Evolutionary conservation across 495 filamentous ascomycete genomes (phyloP).

Genomic region (Tuber calosporum): DNA sequence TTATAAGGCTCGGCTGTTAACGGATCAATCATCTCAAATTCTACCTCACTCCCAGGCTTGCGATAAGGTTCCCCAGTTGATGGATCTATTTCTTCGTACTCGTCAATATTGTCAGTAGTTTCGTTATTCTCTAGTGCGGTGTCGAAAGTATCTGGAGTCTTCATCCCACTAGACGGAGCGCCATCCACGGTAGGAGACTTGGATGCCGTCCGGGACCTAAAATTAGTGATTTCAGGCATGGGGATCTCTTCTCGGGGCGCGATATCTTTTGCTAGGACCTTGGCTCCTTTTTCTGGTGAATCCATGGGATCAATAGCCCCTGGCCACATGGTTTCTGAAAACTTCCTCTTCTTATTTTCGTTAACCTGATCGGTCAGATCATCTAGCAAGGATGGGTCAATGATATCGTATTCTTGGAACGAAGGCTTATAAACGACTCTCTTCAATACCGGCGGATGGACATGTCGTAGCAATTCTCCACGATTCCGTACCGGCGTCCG

Average conservation of each 20-base stretch:
- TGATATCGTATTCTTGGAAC: slow-evolving; percentile 9
- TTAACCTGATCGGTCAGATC: slow-evolving; percentile 16
- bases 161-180: slow-evolving; percentile 9
- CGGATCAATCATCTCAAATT: slow-evolving; percentile 38
- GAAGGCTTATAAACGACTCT: slow-evolving; percentile 47
- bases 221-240: not conserved
- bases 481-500: slow-evolving; percentile 65
- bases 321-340: slow-evolving; percentile 22
- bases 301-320: not conserved
- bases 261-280: not conserved
- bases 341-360: slow-evolving; percentile 42
- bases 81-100: slow-evolving; percentile 40
- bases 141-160: not conserved
- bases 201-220: not conserved
- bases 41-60: not conserved
- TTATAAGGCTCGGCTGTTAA: slow-evolving; percentile 26
- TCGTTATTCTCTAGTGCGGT: slow-evolving; percentile 1
- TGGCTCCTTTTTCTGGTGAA: not conserved
- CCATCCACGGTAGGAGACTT: slow-evolving; percentile 10
- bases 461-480: slow-evolving; percentile 60
- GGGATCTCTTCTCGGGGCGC: not conserved
- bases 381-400: slow-evolving; percentile 17
- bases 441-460: slow-evolving; percentile 59
- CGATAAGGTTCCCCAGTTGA: not conserved
- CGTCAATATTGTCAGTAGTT: not conserved